A percentile compares a stretch with the other conserved stretches of the same genome.
phyloP scores from a whole-genome alignment of 352 stramenopile genomes.

The Phytopythium mirpurense region DNA sequence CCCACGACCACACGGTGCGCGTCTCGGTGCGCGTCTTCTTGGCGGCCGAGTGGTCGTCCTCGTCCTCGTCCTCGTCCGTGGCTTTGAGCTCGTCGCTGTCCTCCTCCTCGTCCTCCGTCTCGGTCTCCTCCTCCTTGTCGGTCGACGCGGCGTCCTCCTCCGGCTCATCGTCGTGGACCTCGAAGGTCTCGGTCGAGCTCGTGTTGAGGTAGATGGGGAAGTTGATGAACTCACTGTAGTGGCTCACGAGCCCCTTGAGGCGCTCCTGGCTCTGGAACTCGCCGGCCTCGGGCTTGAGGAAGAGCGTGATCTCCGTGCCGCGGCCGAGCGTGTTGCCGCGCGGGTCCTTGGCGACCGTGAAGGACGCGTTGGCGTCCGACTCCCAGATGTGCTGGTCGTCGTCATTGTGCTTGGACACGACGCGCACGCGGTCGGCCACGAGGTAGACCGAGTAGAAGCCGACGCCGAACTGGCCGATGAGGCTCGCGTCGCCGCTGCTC shows the following conservation, averaged over 20 bases:
- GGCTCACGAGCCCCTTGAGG: constrained; percentile 93
- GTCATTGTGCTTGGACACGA: constrained; percentile 97
- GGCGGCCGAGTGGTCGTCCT: constrained; percentile 36
- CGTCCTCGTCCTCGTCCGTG: constrained; percentile 74
- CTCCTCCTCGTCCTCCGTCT: constrained; percentile 50
- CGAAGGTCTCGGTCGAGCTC: constrained; percentile 87
- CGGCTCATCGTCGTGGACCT: constrained; percentile 85
- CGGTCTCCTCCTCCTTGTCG: constrained; percentile 22
- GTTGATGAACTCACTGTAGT: constrained; percentile 99
- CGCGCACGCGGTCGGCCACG: constrained; percentile 93
- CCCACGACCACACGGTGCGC: constrained; percentile 94
- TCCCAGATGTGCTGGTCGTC: constrained; percentile 99
- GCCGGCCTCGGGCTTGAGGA: constrained; percentile 97
- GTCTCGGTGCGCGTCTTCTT: constrained; percentile 90
- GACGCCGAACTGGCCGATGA: constrained; percentile 99
- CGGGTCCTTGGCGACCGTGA: constrained; percentile 95
- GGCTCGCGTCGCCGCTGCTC: constrained; percentile 84
- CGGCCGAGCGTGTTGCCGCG: constrained; percentile 93
- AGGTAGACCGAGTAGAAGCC: constrained; percentile 99
- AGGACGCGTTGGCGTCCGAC: constrained; percentile 95
- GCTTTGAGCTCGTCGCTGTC: constrained; percentile 67
- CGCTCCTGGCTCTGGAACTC: constrained; percentile 95
- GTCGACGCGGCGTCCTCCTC: constrained; percentile 48
- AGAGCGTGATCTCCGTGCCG: constrained; percentile 98
- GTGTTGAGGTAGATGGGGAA: constrained; percentile 99